These are phyloP conservation scores for Avena eriantha DNA, from an alignment of 176 grass and related monocot species.

Conservation along the genomic window DNA sequence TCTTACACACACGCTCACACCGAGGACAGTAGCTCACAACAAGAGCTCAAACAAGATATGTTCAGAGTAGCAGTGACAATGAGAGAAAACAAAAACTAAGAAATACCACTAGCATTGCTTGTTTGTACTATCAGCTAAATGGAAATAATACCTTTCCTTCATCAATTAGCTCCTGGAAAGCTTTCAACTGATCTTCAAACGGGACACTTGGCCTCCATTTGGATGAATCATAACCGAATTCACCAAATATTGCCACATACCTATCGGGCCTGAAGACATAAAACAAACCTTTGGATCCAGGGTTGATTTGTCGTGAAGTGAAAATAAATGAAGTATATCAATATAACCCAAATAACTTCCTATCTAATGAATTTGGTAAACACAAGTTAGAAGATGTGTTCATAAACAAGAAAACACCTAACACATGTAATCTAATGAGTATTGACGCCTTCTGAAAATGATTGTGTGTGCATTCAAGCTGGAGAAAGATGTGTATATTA, in stretches of 20 bases:
- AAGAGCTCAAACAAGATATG: conserved; percentile 1
- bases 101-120: neutral
- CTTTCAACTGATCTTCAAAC: conserved; percentile 73
- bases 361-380: conserved; percentile 3
- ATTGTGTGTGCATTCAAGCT: neutral
- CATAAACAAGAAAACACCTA: neutral
- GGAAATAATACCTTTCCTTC: conserved; percentile 70
- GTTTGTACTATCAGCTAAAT: neutral
- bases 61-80: neutral
- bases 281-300: conserved; percentile 19
- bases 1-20: neutral
- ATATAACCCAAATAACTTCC: neutral
- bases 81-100: neutral
- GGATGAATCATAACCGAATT: conserved; percentile 69
- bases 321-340: conserved; percentile 9
- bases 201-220: conserved; percentile 84
- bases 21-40: neutral
- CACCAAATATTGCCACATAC: conserved; percentile 85
- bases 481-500: neutral
- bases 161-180: conserved; percentile 77
- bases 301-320: neutral
- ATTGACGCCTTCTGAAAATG: neutral
- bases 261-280: conserved; percentile 85
- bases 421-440: neutral
- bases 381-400: neutral